Evolutionary conservation across 2,329 filamentous ascomycete species (phyloP).

Genomic region (Xylaria multiplex): DNA sequence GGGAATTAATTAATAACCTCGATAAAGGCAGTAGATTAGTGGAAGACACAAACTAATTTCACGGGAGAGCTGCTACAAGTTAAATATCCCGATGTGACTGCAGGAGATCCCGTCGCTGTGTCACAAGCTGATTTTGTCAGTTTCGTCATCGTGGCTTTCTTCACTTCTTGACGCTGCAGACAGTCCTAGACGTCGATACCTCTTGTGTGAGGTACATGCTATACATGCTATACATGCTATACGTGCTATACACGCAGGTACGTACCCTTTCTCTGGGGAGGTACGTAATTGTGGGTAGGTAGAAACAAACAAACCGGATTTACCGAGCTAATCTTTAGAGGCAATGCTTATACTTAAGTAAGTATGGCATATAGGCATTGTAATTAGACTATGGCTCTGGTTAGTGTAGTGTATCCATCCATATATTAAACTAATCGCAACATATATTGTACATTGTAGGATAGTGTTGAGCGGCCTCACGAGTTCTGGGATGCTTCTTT

Average conservation of each 20-base stretch:
- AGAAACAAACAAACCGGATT: neutral
- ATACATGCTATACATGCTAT: neutral
- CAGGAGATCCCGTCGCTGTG: slow-evolving; percentile 12
- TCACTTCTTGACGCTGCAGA: neutral
- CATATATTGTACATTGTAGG: neutral
- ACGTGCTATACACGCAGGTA: neutral
- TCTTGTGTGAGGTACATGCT: neutral
- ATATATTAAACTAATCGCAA: neutral
- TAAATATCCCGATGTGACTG: slow-evolving; percentile 20
- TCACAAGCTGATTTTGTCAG: slow-evolving; percentile 28
- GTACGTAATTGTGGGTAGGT: neutral
- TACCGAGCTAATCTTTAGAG: neutral
- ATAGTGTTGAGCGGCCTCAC: neutral
- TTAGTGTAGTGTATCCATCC: neutral
- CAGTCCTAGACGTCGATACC: neutral
- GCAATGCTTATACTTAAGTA: neutral
- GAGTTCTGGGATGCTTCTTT: too few species aligned
- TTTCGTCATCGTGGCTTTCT: slow-evolving; percentile 30
- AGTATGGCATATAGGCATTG: neutral
- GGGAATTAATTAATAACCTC: neutral
- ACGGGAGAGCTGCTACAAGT: slow-evolving; percentile 12
- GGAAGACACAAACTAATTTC: neutral
- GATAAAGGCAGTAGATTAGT: neutral
- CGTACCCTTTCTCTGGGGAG: neutral
- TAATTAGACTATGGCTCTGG: neutral